Base-by-base conservation (phyloP, 2,329 filamentous ascomycete genomes). In the Arthrocladium fulminans region DNA sequence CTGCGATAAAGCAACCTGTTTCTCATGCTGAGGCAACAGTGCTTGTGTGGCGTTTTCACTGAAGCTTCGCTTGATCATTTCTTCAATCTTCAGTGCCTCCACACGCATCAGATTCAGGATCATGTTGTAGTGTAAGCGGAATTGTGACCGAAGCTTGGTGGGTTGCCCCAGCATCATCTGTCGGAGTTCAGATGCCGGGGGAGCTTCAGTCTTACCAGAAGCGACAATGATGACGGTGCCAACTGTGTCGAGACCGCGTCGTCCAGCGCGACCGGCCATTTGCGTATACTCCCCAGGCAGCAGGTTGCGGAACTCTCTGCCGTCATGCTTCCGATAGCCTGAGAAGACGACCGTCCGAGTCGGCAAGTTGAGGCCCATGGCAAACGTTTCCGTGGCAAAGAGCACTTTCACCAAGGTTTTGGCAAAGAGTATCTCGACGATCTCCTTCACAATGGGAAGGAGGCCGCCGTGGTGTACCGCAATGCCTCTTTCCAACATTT, bases 51-150 rank as follows among this genome's bases (percentile, higher is more conserved):
- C 90, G 67, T 98, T 92, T 66, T 98, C 92, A 45, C 90, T 96
- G 73, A 98, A 98, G 65, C 89, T 96, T 56, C 92, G 84, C 75
- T 98, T 98, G 73, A 98, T 98, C 92, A 98, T 98, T 68, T 98
- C 92, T 65, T 98, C 92, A 58, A 98, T 97, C 71, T 96, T 97
- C 56, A 98, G 70, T 2, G 92, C 92, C 66, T 98, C 92, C 2
- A 98, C 92, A 29, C 92, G 84, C 42, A 98, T 74, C 25, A 98
- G 73, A 61, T 97, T 98, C 24, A 98, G 73, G 52, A 98, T 98
- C 92, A 98, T 98, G 68, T 97, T 98, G 73, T 98, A 98, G 0
- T 94, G 98, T 41, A 98, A 74, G 52, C 92, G 81, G 73, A 98
- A 98, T 62, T 98, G 92, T 5, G 90, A 97, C 40, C 88, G 81